These are phyloP conservation scores for Agaricus subrufescens DNA, from an alignment of 768 basidiomycete species.

Conservation along the genomic window DNA sequence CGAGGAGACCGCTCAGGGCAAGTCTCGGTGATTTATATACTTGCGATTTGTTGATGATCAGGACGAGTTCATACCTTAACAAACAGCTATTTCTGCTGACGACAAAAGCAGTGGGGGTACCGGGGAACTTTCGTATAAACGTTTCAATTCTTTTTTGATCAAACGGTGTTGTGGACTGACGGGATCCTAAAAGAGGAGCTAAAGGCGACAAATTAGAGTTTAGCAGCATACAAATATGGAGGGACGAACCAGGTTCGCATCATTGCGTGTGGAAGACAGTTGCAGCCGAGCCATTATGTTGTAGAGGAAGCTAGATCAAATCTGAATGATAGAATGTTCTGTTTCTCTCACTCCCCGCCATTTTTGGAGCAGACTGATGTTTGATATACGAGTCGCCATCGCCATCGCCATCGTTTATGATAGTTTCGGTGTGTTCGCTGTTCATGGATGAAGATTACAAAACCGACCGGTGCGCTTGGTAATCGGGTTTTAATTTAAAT, in stretches of 20 bases:
- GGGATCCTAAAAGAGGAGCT: conserved; percentile 1
- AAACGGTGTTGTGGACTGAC: conserved; percentile 1
- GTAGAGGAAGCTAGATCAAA: conserved; percentile 5
- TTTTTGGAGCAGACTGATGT: not conserved
- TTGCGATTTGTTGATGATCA: conserved; percentile 21
- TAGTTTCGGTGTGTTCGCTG: not conserved
- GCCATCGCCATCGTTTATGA: not conserved
- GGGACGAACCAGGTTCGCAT: conserved; percentile 1
- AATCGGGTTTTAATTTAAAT: not conserved
- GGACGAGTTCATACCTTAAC: conserved; percentile 20
- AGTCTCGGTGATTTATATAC: conserved; percentile 3
- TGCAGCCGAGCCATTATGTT: not conserved
- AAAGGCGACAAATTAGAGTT: conserved; percentile 4
- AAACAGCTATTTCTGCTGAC: not conserved
- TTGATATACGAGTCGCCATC: not conserved
- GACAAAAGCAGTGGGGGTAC: conserved; percentile 4
- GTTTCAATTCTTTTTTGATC: conserved; percentile 5
- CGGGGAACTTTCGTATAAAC: conserved; percentile 5
- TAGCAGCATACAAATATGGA: not conserved
- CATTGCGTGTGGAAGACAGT: conserved; percentile 3
- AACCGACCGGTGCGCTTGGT: not conserved
- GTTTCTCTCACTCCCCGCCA: not conserved
- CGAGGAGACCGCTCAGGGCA: not conserved
- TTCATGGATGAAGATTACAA: not conserved
- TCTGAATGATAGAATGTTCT: not conserved